phyloP scores from a whole-genome alignment of 495 filamentous ascomycete genomes.

The Poronia punctata region DNA sequence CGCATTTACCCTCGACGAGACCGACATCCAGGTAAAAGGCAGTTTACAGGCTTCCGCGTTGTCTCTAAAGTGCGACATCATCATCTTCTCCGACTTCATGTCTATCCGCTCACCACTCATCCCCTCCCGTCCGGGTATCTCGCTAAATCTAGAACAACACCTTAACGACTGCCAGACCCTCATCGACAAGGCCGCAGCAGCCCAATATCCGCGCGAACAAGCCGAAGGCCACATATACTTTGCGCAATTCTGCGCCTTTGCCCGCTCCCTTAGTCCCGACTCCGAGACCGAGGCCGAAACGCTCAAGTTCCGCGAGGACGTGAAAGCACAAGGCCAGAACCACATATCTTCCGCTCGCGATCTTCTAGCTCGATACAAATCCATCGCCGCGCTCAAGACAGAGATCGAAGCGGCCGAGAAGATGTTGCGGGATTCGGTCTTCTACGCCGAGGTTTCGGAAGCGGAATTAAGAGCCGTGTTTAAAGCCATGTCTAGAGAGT shows the following conservation, averaged over 20 bases:
- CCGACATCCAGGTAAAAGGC: constrained; percentile 41
- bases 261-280: constrained; percentile 1
- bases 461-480: constrained; percentile 38
- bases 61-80: constrained; percentile 47
- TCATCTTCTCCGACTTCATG: constrained; percentile 51
- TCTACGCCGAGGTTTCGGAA: constrained; percentile 27
- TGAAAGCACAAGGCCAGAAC: constrained; percentile 11
- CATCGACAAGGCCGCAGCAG: constrained; percentile 16
- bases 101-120: constrained; percentile 16
- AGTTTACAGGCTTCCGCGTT: constrained; percentile 44
- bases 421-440: constrained; percentile 18
- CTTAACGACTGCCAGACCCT: constrained; percentile 30
- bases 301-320: not conserved
- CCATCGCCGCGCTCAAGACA: constrained; percentile 5
- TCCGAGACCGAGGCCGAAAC: not conserved
- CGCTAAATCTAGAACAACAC: constrained; percentile 33
- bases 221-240: constrained; percentile 31
- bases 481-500: constrained; percentile 44
- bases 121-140: constrained; percentile 7
- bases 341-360: constrained; percentile 12
- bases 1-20: constrained; percentile 37
- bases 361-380: constrained; percentile 13
- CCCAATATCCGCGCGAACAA: constrained; percentile 20
- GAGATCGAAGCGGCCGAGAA: constrained; percentile 16
- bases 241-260: constrained; percentile 23